Evolutionary conservation across 306 rosid genomes (phyloP).

Genomic region (Malus sylvestris): DNA sequence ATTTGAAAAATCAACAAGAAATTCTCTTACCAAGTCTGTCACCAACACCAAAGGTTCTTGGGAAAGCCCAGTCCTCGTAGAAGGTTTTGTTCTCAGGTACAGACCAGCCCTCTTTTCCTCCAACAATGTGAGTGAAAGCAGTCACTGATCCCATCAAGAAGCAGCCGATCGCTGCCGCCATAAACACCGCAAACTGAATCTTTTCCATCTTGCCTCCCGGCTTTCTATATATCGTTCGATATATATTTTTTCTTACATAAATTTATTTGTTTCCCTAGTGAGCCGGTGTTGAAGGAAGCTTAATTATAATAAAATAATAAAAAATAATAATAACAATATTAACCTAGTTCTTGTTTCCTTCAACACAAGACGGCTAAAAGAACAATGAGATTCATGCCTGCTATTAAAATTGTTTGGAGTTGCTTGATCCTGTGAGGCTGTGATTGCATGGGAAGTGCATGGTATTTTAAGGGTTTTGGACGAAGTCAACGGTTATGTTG

Average conservation of each 20-base stretch:
- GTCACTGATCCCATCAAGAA: constrained; percentile 19
- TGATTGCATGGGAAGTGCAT: background rate
- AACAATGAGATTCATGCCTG: background rate
- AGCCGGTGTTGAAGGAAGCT: constrained; percentile 16
- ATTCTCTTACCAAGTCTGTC: constrained; percentile 47
- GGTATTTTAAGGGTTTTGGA: constrained; percentile 23
- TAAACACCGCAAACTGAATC: constrained; percentile 15
- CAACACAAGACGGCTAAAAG: background rate
- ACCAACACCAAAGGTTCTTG: constrained; percentile 47
- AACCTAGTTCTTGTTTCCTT: background rate
- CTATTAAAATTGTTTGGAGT: constrained; percentile 5
- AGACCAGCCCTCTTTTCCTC: constrained; percentile 62
- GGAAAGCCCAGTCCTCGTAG: constrained; percentile 47
- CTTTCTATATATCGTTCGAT: background rate
- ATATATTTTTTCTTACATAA: background rate
- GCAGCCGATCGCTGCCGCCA: constrained; percentile 19
- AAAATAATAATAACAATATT: background rate
- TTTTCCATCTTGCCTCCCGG: constrained; percentile 20
- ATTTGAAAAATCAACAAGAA: background rate
- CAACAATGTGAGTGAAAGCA: constrained; percentile 53
- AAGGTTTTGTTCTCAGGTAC: constrained; percentile 26
- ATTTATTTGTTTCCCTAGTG: background rate
- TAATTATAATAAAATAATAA: background rate
- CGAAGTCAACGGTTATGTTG: constrained; percentile 16
- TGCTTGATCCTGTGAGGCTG: background rate